Base-by-base conservation (phyloP, 2,329 filamentous ascomycete species). In the Colletotrichum sp. region DNA sequence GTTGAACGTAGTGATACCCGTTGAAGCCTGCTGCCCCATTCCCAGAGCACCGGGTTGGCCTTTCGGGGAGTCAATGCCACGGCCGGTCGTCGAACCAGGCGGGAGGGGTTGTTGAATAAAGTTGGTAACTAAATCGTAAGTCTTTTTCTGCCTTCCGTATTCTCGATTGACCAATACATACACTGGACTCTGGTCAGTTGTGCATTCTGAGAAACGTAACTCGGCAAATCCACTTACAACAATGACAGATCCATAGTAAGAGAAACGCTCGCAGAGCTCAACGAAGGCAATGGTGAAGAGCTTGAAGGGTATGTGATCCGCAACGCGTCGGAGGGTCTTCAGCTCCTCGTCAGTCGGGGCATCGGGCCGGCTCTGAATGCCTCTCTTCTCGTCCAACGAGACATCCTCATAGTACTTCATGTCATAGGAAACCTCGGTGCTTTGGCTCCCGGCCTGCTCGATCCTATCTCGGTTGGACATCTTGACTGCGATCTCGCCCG, bases 251-350 rank as follows among this genome's bases (percentile, higher is more conserved):
- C 93, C 93, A 79, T 94, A 94, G 86, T 94, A 95, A 4, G 91
- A 93, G 83, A 94, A 94, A 39, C 93, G 91, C 83, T 95, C 93
- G 83, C 92, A 94, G 32, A 94, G 82, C 82, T 94, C 93, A 59
- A 94, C 88, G 74, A 94, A 91, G 3, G 91, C 92, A 76, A 94
- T 90, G 34, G 90, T 92, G 80, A 90, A 93, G 12, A 92, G 86
- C 43, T 87, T 88, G 84, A 88, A 88, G 2, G 91, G 92, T 28
- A 94, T 90, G 79, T 87, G 87, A 78, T 89, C 90, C 12, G 90
- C 84, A 1, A 92, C 87, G 77, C 90, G 90, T 32, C 87, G 87
- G 18, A 93, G 85, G 2, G 87, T 90, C 12, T 77, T 79, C 64
- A 91, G 77, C 57, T 93, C 90, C 77, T 90, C 87, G n/a, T 85